Conservation (phyloP, 169 alveolate species). For the Amoebophrya sp. region DNA sequence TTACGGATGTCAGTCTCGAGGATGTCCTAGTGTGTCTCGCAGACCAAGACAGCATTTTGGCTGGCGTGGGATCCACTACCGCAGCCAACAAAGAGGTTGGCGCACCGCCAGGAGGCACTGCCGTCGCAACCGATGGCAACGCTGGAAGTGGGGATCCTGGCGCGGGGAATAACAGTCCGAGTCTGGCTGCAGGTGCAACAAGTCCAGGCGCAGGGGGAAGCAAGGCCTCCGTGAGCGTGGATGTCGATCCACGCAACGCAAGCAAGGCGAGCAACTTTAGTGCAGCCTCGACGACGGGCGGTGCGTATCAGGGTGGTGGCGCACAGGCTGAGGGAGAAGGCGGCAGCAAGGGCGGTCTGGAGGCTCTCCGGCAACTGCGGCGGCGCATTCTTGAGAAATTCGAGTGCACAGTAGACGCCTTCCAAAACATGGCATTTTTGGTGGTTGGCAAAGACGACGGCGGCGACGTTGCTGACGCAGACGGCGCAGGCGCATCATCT, state of each 20-base stretch:
- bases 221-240: background rate
- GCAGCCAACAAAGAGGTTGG: too few relatives aligned
- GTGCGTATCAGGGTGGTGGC: background rate
- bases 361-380: background rate
- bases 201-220: background rate
- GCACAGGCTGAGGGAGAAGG: background rate
- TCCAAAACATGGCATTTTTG: background rate
- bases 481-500: too few relatives aligned
- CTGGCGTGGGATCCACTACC: too few relatives aligned
- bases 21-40: background rate
- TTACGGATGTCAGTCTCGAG: background rate
- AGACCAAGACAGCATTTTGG: background rate
- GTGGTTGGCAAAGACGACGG: background rate
- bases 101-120: background rate
- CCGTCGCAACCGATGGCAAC: background rate
- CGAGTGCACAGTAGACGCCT: slow-evolving; percentile 4
- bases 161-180: background rate
- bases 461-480: too few relatives aligned
- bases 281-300: background rate
- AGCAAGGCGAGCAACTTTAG: background rate
- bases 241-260: background rate
- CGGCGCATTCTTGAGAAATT: background rate
- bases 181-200: background rate
- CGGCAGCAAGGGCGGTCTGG: background rate
- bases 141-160: background rate